Evolutionary conservation across 805 yeast species (phyloP), one percentile per base, ranked within the genome.

Genomic region (Metschnikowia noctiluminum): DNA sequence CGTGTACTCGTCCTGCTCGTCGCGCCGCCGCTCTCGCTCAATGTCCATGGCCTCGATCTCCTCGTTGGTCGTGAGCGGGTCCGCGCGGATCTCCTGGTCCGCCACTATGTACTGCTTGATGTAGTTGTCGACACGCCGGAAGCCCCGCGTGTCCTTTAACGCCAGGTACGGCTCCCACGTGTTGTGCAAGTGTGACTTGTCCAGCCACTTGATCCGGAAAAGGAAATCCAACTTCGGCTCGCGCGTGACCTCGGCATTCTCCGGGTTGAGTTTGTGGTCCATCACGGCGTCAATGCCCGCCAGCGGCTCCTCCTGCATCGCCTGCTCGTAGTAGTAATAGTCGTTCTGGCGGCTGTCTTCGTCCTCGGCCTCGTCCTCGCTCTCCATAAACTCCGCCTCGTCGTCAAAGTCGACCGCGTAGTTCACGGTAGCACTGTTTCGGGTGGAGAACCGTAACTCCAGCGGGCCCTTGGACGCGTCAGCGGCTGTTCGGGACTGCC

Each of bases 31-130:
- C 62, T 90, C 97, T 28, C 83, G 79, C 60, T 92, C 98, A 55
- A 92, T 79, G 60, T 90, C 96, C 90, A 92, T 85, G 16, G 89
- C 85, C 66, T 92, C 99, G 36, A 92, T 75, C 56, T 94, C 98
- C 68, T 92, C 99, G 46, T 87, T 79, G 0, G 97, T 89, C 3
- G 95, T 88, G 50, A 72, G 67, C 0, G 96, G 87, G 61, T 92
- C 97, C 41, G 72, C 73, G 57, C 96, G 78, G 39, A 90, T 76
- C 60, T 87, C 87, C 57, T 80, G 80, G 61, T 91, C 97, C 50
- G 78, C 69, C 7, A 87, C 70, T 47, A 94, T 81, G 60, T 70
- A 81, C 59, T 85, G 89, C 61, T 85, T 87, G 63, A 91, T 85
- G 66, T 90, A 94, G 68, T 94, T 94, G 51, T 92, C 98, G 16